Conservation (phyloP, 2,329 filamentous ascomycete species). For the Pseudocercospora macadamiae region DNA sequence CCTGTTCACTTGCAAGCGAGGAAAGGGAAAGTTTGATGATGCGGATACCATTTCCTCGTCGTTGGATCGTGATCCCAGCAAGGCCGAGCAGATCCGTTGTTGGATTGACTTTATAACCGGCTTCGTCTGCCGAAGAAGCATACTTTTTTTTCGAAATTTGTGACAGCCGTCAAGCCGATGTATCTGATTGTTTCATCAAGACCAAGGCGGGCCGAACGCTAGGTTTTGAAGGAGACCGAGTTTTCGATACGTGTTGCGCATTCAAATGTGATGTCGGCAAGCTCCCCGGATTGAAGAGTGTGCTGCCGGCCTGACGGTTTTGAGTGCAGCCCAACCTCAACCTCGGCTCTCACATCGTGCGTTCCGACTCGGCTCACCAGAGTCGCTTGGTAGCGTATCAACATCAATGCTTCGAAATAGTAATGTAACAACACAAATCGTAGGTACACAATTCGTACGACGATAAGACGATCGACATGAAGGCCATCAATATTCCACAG, state of each 20-base stretch:
- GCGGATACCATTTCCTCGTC: background rate
- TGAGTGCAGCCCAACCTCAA: background rate
- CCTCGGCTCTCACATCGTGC: constrained; percentile 10
- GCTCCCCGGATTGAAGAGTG: background rate
- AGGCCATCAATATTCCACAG: constrained; percentile 45
- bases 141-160: background rate
- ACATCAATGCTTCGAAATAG: constrained; percentile 2
- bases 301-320: background rate
- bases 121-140: background rate
- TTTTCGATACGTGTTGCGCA: background rate
- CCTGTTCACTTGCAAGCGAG: background rate
- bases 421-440: too few species aligned
- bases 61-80: background rate
- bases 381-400: background rate
- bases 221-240: constrained; percentile 5
- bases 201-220: constrained; percentile 19
- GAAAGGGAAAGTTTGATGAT: constrained; percentile 9
- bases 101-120: background rate
- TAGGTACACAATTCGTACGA: background rate
- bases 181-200: constrained; percentile 10
- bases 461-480: constrained; percentile 33
- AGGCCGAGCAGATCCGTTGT: background rate
- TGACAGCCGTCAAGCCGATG: constrained; percentile 11
- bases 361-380: background rate
- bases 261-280: constrained; percentile 4